Percentiles rank a stretch among this genome's conserved stretches.
These are phyloP conservation scores for Wickerhamiella alocasiicola DNA, from an alignment of 805 yeast genomes.

Conservation along the genomic window DNA sequence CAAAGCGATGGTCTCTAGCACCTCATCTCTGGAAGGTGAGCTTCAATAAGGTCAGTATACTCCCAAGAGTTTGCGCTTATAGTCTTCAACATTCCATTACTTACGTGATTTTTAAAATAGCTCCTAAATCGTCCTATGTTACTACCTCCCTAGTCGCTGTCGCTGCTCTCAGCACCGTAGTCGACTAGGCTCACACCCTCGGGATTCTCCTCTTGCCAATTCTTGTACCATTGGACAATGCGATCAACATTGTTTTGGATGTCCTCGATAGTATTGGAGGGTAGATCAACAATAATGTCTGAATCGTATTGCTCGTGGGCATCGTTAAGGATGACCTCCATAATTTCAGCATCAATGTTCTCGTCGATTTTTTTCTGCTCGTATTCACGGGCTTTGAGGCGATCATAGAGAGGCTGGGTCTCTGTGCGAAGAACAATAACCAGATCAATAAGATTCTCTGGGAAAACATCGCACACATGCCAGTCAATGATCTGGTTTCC, in stretches of 20 bases:
- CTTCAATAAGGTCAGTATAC: no score
- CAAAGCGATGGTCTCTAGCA: no score
- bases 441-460: constrained; percentile 81
- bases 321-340: constrained; percentile 81
- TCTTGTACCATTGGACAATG: constrained; percentile 56
- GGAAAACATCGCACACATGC: constrained; percentile 95
- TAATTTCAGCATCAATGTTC: constrained; percentile 90
- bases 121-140: no score
- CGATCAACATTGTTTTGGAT: constrained; percentile 76
- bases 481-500: constrained; percentile 94
- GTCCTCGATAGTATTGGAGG: constrained; percentile 59
- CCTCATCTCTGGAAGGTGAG: no score
- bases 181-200: constrained; percentile 15
- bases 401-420: constrained; percentile 56
- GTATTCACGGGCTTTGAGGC: constrained; percentile 67
- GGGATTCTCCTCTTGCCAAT: constrained; percentile 47
- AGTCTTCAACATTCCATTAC: no score
- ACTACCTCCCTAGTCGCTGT: background rate
- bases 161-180: constrained; percentile 1
- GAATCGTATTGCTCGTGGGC: constrained; percentile 73
- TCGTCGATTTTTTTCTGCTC: constrained; percentile 74
- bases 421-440: constrained; percentile 81
- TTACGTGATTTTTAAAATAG: no score
- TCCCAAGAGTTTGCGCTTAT: no score
- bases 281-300: constrained; percentile 70